phyloP scores from a whole-genome alignment of 352 stramenopile species.

The Phytophthora palmivora region DNA sequence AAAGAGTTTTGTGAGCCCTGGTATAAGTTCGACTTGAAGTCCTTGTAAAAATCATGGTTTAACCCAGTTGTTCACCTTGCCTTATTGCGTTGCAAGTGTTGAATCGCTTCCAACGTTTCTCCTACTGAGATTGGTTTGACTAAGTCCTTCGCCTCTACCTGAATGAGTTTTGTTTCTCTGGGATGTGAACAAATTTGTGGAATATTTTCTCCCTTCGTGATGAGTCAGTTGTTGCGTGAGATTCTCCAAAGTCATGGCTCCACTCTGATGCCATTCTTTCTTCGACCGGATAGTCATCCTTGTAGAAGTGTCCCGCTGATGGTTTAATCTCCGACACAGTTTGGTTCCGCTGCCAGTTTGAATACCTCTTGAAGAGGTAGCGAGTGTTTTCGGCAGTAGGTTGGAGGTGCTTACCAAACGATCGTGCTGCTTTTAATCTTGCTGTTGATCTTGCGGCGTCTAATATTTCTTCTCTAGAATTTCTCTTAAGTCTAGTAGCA shows the following conservation, averaged over 20 bases:
- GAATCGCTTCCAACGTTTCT: not conserved
- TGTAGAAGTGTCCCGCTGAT: not conserved
- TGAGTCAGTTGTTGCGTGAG: not conserved
- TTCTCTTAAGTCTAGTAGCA: not conserved
- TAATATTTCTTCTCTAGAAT: not conserved
- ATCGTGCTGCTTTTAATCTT: not conserved
- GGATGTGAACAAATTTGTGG: not conserved
- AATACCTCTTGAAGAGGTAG: not conserved
- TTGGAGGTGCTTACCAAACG: not conserved
- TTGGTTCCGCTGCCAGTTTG: not conserved
- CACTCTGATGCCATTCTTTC: conserved; percentile 8
- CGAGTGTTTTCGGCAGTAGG: not conserved
- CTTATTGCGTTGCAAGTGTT: conserved; percentile 1
- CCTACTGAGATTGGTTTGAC: not conserved
- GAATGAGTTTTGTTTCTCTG: not conserved
- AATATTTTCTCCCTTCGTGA: not conserved
- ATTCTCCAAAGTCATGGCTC: not conserved
- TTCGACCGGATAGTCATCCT: not conserved
- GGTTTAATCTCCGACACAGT: not conserved
- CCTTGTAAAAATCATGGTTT: conserved; percentile 7
- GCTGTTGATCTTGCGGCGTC: not conserved
- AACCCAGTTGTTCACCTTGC: not conserved
- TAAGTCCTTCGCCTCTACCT: not conserved
- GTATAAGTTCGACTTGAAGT: not conserved
- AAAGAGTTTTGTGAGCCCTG: not conserved